Evolutionary conservation across 495 filamentous ascomycete species (phyloP).

Genomic region (Aspergillus asperescens): DNA sequence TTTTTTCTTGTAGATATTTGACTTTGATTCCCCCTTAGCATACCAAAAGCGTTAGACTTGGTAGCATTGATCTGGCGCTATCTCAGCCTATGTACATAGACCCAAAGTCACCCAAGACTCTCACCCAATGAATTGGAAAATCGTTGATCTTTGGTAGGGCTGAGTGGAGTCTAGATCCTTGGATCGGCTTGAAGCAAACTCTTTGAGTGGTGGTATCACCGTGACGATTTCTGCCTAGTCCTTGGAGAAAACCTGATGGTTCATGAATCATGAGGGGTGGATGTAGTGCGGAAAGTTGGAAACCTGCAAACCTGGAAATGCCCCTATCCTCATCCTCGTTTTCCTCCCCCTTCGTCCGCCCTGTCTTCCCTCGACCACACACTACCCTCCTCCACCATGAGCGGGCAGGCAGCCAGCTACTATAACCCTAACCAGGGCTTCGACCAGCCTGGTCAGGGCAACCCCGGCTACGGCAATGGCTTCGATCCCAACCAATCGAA

Average conservation of each 20-base stretch:
- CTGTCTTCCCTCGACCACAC: not conserved
- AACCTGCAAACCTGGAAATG: too few species aligned
- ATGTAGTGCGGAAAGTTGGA: too few species aligned
- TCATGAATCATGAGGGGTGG: too few species aligned
- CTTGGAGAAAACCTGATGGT: not conserved
- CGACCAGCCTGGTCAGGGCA: too few species aligned
- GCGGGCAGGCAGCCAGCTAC: slow-evolving; percentile 40
- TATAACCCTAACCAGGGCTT: slow-evolving; percentile 33
- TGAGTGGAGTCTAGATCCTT: slow-evolving; percentile 6
- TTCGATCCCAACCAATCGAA: slow-evolving; percentile 4
- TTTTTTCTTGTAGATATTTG: slow-evolving; percentile 8
- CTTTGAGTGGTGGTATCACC: slow-evolving; percentile 1
- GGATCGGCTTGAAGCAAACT: too few species aligned
- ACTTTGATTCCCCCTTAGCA: not conserved
- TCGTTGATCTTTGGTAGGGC: slow-evolving; percentile 4
- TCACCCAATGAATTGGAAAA: not conserved
- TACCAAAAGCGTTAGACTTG: not conserved
- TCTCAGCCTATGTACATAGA: slow-evolving; percentile 4
- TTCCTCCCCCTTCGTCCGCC: not conserved
- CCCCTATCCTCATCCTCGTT: too few species aligned
- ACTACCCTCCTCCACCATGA: slow-evolving; percentile 29
- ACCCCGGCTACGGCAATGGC: slow-evolving; percentile 12
- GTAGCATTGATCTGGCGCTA: not conserved
- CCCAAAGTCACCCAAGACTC: too few species aligned
- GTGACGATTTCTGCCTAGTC: slow-evolving; percentile 5